Evolutionary conservation across 208 protist species (phyloP), one percentile per base, ranked within the genome.

Genomic region (Trypanosomatidae sp.): DNA sequence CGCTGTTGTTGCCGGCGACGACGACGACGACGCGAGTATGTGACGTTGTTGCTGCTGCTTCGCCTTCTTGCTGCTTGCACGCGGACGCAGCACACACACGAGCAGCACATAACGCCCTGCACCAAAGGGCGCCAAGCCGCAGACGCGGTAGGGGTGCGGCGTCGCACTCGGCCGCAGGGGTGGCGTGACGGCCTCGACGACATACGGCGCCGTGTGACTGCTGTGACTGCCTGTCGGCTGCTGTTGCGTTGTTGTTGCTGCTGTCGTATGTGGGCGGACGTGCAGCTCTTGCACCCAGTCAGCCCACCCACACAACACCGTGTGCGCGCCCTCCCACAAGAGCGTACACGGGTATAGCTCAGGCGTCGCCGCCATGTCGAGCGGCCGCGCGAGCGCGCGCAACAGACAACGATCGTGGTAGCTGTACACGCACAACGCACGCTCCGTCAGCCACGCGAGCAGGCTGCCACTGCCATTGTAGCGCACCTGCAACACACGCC

Each of bases 401-500:
- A 82, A 20, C 19, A 72, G 23, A 6, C 33, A 28, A 21, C 58
- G 43, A 18, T 53, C 56, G 27, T 48, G 60, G 27, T 55, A 56
- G 58, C 64, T 65, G 59, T 81, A 86, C 19, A 90, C 15, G 23
- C 53, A 59, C 24, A 85, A 40, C 37, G 71, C 74, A 20, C 52
- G 48, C 32, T 82, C 72, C 15, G 57, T 74, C 20, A 72, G 51
- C 74, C 74, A 86, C 19, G 80, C 80, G 45, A 84, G 56, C 5
- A 88, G 15, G 43, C 79, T 61, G 33, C 33, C 22, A 10, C 37
- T 21, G 19, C 21, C 2, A 11, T 53, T 33, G 18, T 47, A 61
- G 2, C 71, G 73, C 2, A 84, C 63, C 6, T 35, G 23, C 42
- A 65, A 44, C 10, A 88, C 63, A 18, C 70, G 71, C 3, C 71